A percentile compares a stretch with the other conserved stretches of the same genome.
Evolutionary conservation across 2,329 filamentous ascomycete species (phyloP).

Genomic region (Nannizziopsis arthrosporioides): DNA sequence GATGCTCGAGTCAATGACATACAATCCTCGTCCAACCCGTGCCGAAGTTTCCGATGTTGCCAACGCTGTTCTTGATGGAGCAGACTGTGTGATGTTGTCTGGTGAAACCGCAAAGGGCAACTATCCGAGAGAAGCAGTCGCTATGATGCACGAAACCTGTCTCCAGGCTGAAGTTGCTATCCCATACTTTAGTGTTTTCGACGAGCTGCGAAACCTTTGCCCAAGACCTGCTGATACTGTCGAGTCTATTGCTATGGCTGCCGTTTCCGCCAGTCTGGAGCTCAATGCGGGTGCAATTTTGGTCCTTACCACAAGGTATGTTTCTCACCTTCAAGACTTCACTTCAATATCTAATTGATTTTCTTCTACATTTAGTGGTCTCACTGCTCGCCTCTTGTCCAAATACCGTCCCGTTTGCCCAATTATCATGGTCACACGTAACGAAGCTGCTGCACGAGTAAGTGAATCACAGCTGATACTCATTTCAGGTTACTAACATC

Average conservation of each 20-base stretch:
- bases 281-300: conserved; percentile 94
- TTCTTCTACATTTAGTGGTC: conserved; percentile 49
- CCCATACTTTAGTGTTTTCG: conserved; percentile 90
- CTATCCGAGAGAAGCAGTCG: conserved; percentile 85
- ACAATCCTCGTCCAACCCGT: conserved; percentile 95
- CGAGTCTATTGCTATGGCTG: conserved; percentile 94
- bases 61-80: conserved; percentile 93
- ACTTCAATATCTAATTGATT: background rate
- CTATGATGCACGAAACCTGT: conserved; percentile 97
- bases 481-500: background rate
- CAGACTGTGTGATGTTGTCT: conserved; percentile 99
- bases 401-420: conserved; percentile 99
- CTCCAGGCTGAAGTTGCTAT: conserved; percentile 94
- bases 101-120: conserved; percentile 97
- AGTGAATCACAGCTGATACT: conserved; percentile 21
- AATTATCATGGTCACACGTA: conserved; percentile 98
- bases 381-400: conserved; percentile 86
- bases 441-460: conserved; percentile 62
- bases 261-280: conserved; percentile 88
- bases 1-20: conserved; percentile 99
- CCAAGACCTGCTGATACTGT: conserved; percentile 74
- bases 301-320: conserved; percentile 77
- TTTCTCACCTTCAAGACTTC: background rate
- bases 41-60: conserved; percentile 98
- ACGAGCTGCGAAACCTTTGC: conserved; percentile 78